A percentile compares a stretch with the other conserved stretches of the same genome.
Evolutionary conservation across 2,329 filamentous ascomycete genomes (phyloP).

Genomic region (Penicillium sp.): DNA sequence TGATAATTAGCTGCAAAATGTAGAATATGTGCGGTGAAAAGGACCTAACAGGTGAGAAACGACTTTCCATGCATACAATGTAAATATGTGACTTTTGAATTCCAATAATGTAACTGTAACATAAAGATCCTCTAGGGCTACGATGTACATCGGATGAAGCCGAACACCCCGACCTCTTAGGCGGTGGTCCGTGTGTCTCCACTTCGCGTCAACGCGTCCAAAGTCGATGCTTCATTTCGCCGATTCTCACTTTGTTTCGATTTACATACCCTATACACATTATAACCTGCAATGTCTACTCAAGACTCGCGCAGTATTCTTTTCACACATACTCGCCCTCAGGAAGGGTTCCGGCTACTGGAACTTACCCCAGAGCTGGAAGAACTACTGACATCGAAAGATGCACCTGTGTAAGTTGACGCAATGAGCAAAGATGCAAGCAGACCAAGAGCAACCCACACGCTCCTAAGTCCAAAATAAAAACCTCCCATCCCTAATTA

Average conservation of each 20-base stretch:
- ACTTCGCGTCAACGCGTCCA: constrained; percentile 18
- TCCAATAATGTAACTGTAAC: neutral
- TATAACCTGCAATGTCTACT: constrained; percentile 35
- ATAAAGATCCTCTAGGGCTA: neutral
- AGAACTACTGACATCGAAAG: constrained; percentile 51
- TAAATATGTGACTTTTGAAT: neutral
- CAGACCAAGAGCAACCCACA: neutral
- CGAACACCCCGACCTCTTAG: constrained; percentile 21
- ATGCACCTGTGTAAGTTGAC: constrained; percentile 37
- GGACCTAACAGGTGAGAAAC: neutral
- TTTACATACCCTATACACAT: neutral
- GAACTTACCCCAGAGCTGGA: constrained; percentile 60
- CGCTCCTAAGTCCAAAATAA: neutral
- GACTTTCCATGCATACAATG: too few relatives aligned
- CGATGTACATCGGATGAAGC: neutral
- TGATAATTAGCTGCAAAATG: neutral
- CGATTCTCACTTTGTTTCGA: neutral
- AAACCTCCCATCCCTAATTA: neutral
- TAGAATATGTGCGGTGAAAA: neutral
- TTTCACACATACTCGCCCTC: constrained; percentile 43
- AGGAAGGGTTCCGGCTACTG: constrained; percentile 57
- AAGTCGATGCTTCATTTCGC: constrained; percentile 14
- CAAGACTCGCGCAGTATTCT: constrained; percentile 37
- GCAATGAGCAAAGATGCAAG: neutral
- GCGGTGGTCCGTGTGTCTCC: constrained; percentile 33